phyloP scores from a whole-genome alignment of 352 stramenopile species.

The Phytophthora quininea region DNA sequence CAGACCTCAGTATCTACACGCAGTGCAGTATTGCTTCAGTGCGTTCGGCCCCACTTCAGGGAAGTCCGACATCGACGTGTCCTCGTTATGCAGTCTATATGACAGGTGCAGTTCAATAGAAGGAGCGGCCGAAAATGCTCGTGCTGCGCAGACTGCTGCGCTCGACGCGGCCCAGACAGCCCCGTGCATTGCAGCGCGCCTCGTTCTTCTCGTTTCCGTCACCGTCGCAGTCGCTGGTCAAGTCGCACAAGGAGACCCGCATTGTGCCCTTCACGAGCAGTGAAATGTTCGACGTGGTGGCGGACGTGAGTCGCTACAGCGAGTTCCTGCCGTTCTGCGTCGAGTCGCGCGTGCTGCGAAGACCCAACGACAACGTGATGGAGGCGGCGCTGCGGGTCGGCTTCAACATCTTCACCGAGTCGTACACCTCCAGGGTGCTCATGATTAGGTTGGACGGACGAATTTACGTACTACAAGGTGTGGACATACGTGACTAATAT shows the following conservation, averaged over 20 bases:
- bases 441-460: slow-evolving; percentile 69
- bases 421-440: slow-evolving; percentile 82
- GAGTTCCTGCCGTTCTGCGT: slow-evolving; percentile 87
- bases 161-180: background rate
- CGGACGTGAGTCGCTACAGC: slow-evolving; percentile 70
- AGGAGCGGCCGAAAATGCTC: slow-evolving; percentile 22
- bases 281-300: slow-evolving; percentile 86
- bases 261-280: slow-evolving; percentile 77
- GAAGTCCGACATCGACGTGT: no score
- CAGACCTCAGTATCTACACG: no score
- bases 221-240: slow-evolving; percentile 56
- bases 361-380: slow-evolving; percentile 81
- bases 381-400: slow-evolving; percentile 73
- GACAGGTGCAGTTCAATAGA: no score
- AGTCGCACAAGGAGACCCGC: slow-evolving; percentile 75
- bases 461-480: background rate
- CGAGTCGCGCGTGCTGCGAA: slow-evolving; percentile 72
- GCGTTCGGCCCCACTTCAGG: no score
- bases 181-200: slow-evolving; percentile 17
- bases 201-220: slow-evolving; percentile 70
- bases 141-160: slow-evolving; percentile 24
- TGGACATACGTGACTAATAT: background rate
- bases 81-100: no score
- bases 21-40: no score
- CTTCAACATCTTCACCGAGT: slow-evolving; percentile 86